A percentile compares a stretch with the other conserved stretches of the same genome.
phyloP scores from a whole-genome alignment of 345 rosid genomes.

The Populus tremula region DNA sequence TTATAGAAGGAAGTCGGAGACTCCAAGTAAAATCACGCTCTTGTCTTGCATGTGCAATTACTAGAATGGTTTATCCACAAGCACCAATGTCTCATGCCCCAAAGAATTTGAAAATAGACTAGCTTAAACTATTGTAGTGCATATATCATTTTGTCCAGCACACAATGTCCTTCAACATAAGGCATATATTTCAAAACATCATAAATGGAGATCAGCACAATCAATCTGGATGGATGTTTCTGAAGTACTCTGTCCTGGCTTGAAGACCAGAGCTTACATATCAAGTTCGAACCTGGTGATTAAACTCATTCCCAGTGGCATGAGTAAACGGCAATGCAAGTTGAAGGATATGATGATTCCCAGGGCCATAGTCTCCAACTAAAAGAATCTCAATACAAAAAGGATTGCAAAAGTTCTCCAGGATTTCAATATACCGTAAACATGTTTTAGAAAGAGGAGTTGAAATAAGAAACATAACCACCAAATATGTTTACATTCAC shows the following conservation, averaged over 20 bases:
- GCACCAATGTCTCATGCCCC: background rate
- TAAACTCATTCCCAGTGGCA: background rate
- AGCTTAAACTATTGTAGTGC: background rate
- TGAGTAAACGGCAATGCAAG: background rate
- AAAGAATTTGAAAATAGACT: background rate
- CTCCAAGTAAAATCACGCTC: background rate
- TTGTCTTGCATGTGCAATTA: background rate
- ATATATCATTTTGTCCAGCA: background rate
- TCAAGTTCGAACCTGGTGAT: background rate
- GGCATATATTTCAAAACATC: background rate
- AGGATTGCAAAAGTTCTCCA: background rate
- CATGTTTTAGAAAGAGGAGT: background rate
- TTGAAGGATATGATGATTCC: background rate
- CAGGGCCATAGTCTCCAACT: background rate
- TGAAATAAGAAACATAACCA: background rate
- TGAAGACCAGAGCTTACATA: background rate
- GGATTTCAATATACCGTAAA: background rate
- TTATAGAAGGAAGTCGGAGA: background rate
- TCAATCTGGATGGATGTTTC: background rate
- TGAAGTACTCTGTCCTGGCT: background rate
- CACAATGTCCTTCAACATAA: background rate
- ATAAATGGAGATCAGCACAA: background rate
- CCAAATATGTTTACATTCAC: background rate
- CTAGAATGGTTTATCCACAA: background rate
- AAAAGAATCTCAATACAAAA: background rate